Evolutionary conservation across 2,329 filamentous ascomycete genomes (phyloP), one percentile per base, ranked within the genome.

Genomic region (Talaromyces funiculosus): DNA sequence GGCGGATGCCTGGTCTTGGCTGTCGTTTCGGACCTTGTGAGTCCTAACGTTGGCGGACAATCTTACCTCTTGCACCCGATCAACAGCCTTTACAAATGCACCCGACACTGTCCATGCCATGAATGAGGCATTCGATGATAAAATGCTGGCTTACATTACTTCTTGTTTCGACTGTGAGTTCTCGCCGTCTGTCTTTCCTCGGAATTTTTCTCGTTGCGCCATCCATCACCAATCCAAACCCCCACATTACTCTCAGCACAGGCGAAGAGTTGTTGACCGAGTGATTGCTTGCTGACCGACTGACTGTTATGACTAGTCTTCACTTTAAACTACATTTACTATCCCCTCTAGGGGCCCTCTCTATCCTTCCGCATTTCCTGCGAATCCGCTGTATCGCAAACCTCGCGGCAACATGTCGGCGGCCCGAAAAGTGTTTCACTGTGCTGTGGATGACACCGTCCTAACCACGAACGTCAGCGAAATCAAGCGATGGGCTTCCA

Each of bases 391-490:
- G 16, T 47, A 45, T 16, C n/a, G 61, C 18, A 18, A 54, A 42
- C 9, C 31, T 26, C 22, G 54, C 45, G 55, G 29, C 37, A 59
- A 56, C 58, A 77, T 77, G 75, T 73, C 75, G 64, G 67, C 73
- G 61, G 74, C 68, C 66, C 74, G 74, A 65, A 80, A 78, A 67
- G 72, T 77, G 65, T 78, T 81, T 65, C 77, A 80, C 69, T 82
- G 80, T 72, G 78, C 81, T 63, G 78, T 81, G 64, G 80, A 82
- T 67, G 80, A 81, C 65, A 81, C 79, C 55, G 79, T 78, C 53
- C 68, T 82, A 60, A 80, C 78, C 51, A 78, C 79, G 56, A 81
- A 79, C 62, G 79, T 82, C 64, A 78, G 77, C 60, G 80, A 81
- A 67, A 78, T 82, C 62, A 82, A 82, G 69, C 75, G 75, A 68